Evolutionary conservation across 2,329 filamentous ascomycete species (phyloP).

Genomic region (Diaporthe sp.): DNA sequence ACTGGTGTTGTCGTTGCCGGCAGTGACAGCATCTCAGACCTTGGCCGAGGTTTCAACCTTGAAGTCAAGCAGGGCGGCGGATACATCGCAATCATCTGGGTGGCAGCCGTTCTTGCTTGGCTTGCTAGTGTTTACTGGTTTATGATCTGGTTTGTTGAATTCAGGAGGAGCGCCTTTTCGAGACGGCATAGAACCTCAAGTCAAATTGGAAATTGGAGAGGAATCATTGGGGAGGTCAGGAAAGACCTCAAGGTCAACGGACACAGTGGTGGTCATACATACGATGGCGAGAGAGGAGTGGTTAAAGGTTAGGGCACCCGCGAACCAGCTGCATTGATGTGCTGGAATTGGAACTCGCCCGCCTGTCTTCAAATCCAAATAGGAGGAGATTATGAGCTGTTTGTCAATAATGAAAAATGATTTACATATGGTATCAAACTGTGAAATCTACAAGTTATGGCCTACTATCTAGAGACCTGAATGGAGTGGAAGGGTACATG

Average conservation of each 20-base stretch:
- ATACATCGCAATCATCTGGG: conserved; percentile 42
- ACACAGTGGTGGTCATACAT: neutral
- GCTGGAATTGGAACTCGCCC: neutral
- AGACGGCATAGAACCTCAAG: conserved; percentile 39
- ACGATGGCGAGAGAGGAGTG: neutral
- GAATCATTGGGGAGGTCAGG: conserved; percentile 43
- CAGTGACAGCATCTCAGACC: conserved; percentile 20
- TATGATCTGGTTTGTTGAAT: conserved; percentile 44
- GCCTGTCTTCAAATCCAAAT: neutral
- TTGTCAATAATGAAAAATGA: too few species aligned
- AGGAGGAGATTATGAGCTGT: neutral
- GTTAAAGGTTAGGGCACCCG: neutral
- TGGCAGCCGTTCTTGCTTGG: conserved; percentile 37
- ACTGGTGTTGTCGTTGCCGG: conserved; percentile 40
- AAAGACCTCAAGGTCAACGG: conserved; percentile 38
- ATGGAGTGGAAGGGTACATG: too few species aligned
- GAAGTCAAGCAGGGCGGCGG: conserved; percentile 34
- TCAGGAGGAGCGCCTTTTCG: conserved; percentile 41
- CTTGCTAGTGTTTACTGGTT: conserved; percentile 41
- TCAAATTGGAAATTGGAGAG: conserved; percentile 43
- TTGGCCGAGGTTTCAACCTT: conserved; percentile 39
- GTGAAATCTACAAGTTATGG: neutral
- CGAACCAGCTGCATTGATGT: neutral
- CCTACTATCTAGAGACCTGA: too few species aligned
- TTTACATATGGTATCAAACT: neutral